Conservation (phyloP, 192 early-diverging fungal species). For the Entomortierella beljakovae region DNA sequence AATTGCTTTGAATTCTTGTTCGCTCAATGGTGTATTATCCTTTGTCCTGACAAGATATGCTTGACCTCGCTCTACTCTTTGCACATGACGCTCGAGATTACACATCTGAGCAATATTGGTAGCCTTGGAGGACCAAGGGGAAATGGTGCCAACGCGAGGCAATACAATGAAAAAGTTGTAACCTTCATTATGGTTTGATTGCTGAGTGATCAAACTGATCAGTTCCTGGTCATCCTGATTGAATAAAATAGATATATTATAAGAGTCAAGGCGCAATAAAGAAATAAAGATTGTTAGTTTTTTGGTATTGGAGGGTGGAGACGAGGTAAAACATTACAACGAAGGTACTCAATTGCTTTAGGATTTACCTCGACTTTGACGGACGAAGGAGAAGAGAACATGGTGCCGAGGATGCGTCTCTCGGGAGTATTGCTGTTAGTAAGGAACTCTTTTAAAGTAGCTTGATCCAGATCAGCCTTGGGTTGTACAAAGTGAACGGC, state of each 20-base stretch:
- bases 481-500: conserved; percentile 84
- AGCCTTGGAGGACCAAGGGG: conserved; percentile 99
- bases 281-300: background rate
- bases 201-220: conserved; percentile 15
- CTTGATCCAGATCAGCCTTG: conserved; percentile 42
- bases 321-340: no score
- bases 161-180: conserved; percentile 77
- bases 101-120: conserved; percentile 97
- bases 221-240: conserved; percentile 52
- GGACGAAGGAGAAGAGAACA: conserved; percentile 48
- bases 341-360: background rate
- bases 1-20: conserved; percentile 62
- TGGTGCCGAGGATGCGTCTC: conserved; percentile 57
- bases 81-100: conserved; percentile 78
- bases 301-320: no score
- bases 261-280: background rate
- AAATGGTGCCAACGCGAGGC: conserved; percentile 96
- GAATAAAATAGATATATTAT: background rate
- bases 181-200: conserved; percentile 11
- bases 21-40: conserved; percentile 37
- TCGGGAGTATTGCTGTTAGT: conserved; percentile 58
- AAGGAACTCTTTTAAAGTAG: conserved; percentile 50
- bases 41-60: conserved; percentile 75
- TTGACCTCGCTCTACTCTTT: conserved; percentile 90
- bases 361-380: conserved; percentile 13